Evolutionary conservation across 495 filamentous ascomycete species (phyloP).

Genomic region (Penicillium waksmanii): DNA sequence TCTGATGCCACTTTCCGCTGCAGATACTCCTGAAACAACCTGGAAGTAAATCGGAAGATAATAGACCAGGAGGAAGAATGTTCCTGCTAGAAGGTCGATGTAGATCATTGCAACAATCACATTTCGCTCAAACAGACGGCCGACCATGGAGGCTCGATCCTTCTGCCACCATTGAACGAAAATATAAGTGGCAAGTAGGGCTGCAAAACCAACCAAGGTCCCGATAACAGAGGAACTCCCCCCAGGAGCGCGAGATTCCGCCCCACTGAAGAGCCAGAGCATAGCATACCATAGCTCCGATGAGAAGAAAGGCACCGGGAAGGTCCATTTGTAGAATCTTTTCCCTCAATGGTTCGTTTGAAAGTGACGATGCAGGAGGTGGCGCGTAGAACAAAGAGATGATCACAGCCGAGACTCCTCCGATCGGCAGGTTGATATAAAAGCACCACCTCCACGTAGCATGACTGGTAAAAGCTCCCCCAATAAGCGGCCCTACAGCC

Average conservation of each 20-base stretch:
- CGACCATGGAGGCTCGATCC: constrained; percentile 1
- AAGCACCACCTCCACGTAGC: constrained; percentile 44
- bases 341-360: constrained; percentile 31
- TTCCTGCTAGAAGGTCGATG: constrained; percentile 27
- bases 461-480: constrained; percentile 30
- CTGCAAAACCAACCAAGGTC: constrained; percentile 36
- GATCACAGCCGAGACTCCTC: constrained; percentile 42
- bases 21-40: constrained; percentile 64
- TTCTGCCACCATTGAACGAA: constrained; percentile 1
- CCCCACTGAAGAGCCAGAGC: constrained; percentile 48
- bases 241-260: constrained; percentile 39
- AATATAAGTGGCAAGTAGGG: constrained; percentile 30
- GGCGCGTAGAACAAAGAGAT: constrained; percentile 45
- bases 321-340: constrained; percentile 40
- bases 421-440: constrained; percentile 59
- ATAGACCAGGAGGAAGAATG: constrained; percentile 27
- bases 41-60: constrained; percentile 73
- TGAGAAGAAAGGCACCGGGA: constrained; percentile 28
- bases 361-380: constrained; percentile 18
- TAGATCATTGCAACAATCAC: constrained; percentile 12
- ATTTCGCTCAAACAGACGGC: constrained; percentile 3
- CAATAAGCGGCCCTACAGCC: constrained; percentile 45
- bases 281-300: constrained; percentile 36
- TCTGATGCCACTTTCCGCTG: constrained; percentile 65
- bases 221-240: constrained; percentile 33